Percentiles rank a stretch among this genome's conserved stretches.
Evolutionary conservation across 176 grass and related monocot genomes (phyloP).

Genomic region (Triticum monococcum): DNA sequence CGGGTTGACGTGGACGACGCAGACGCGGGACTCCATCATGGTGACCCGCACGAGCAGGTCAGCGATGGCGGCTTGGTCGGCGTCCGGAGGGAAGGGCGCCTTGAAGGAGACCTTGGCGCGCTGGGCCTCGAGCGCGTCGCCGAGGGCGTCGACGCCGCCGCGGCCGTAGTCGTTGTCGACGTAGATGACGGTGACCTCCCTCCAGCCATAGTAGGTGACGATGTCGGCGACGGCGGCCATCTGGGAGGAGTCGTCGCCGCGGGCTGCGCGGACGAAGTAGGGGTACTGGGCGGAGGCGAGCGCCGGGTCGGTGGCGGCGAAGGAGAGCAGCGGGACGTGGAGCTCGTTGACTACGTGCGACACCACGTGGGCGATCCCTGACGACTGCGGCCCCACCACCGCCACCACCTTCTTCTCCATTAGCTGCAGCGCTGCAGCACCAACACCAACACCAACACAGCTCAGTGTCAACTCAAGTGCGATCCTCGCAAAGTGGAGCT

Average conservation of each 20-base stretch:
- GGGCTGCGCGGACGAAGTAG: constrained; percentile 62
- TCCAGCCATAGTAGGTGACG: constrained; percentile 53
- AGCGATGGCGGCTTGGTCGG: constrained; percentile 23
- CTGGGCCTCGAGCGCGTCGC: constrained; percentile 40
- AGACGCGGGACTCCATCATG: constrained; percentile 75
- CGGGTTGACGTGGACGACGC: constrained; percentile 74
- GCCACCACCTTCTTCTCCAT: constrained; percentile 65
- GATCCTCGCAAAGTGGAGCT: no score
- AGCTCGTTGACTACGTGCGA: constrained; percentile 70
- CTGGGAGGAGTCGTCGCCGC: constrained; percentile 55
- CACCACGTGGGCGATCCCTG: constrained; percentile 65
- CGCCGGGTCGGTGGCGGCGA: constrained; percentile 81
- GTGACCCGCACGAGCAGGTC: constrained; percentile 44
- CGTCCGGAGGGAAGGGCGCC: constrained; percentile 51
- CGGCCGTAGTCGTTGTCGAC: constrained; percentile 77
- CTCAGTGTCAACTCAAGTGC: background rate
- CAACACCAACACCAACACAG: background rate
- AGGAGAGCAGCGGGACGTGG: constrained; percentile 72
- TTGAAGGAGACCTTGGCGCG: constrained; percentile 53
- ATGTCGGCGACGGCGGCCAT: constrained; percentile 71
- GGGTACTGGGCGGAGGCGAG: constrained; percentile 70
- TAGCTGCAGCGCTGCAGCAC: constrained; percentile 50
- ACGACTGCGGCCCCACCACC: constrained; percentile 80
- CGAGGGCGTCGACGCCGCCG: constrained; percentile 55
- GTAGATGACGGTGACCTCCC: constrained; percentile 68